Percentiles rank a stretch among this genome's conserved stretches.
Evolutionary conservation across 805 yeast genomes (phyloP).

Genomic region (Maudiozyma turicensis): DNA sequence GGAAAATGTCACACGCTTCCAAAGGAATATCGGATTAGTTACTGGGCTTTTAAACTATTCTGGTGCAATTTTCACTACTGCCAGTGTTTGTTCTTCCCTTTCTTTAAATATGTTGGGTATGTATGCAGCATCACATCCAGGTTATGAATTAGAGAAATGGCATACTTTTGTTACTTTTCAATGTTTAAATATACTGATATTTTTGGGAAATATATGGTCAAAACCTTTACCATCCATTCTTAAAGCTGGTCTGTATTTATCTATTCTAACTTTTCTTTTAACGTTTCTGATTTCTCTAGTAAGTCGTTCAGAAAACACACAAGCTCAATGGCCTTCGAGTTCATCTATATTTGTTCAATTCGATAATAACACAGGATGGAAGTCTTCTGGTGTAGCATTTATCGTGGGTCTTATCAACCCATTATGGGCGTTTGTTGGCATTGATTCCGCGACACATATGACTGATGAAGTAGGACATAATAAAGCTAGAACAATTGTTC

Average conservation of each 20-base stretch:
- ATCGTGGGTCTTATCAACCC: slow-evolving; percentile 65
- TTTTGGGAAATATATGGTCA: slow-evolving; percentile 43
- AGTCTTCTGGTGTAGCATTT: slow-evolving; percentile 48
- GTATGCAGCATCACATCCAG: slow-evolving; percentile 31
- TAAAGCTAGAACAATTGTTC: slow-evolving; percentile 36
- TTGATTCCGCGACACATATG: slow-evolving; percentile 64
- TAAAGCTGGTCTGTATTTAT: slow-evolving; percentile 39
- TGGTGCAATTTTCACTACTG: slow-evolving; percentile 44
- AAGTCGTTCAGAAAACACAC: slow-evolving; percentile 37
- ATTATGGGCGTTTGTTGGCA: slow-evolving; percentile 58
- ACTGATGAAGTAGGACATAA: slow-evolving; percentile 42
- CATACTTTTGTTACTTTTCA: slow-evolving; percentile 45
- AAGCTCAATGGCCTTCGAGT: slow-evolving; percentile 35
- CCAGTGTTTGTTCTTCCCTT: slow-evolving; percentile 47
- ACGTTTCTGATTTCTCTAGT: slow-evolving; percentile 46
- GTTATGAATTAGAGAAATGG: slow-evolving; percentile 38
- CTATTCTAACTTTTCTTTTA: slow-evolving; percentile 42
- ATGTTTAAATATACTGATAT: slow-evolving; percentile 34
- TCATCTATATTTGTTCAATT: slow-evolving; percentile 45
- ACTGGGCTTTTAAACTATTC: slow-evolving; percentile 35
- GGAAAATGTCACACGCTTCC: slow-evolving; percentile 3
- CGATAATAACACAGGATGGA: slow-evolving; percentile 53
- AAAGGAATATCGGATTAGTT: slow-evolving; percentile 42
- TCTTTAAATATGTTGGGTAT: slow-evolving; percentile 46
- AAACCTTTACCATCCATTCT: slow-evolving; percentile 43